phyloP scores from a whole-genome alignment of 2,329 filamentous ascomycete genomes.

The Penicillium sp. region DNA sequence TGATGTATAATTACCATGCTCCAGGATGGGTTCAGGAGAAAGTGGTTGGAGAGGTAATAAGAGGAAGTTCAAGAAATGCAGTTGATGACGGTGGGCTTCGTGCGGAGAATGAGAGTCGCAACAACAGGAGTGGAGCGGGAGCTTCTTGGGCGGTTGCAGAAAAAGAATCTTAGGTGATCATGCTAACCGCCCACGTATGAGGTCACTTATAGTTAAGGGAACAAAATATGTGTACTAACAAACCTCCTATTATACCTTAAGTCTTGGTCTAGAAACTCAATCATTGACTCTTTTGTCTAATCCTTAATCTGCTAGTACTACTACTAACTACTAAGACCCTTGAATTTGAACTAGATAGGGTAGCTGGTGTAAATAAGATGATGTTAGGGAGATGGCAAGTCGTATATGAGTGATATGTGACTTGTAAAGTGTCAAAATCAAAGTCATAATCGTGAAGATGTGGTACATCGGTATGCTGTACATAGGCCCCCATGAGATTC shows the following conservation, averaged over 20 bases:
- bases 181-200: background rate
- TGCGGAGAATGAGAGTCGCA: constrained; percentile 19
- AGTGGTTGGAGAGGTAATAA: background rate
- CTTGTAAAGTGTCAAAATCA: no score
- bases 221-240: background rate
- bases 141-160: background rate
- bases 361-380: no score
- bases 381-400: no score
- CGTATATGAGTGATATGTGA: no score
- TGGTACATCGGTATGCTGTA: no score
- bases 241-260: no score
- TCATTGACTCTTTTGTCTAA: no score
- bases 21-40: background rate
- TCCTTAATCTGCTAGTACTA: no score
- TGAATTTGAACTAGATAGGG: no score
- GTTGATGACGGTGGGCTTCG: constrained; percentile 13
- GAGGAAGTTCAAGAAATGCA: background rate
- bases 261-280: no score
- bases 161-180: background rate
- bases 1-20: background rate
- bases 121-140: background rate
- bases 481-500: background rate
- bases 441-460: no score
- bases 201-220: background rate
- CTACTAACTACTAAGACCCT: no score